Base-by-base conservation (phyloP, 495 filamentous ascomycete species). In the Sordaria brevicollis region DNA sequence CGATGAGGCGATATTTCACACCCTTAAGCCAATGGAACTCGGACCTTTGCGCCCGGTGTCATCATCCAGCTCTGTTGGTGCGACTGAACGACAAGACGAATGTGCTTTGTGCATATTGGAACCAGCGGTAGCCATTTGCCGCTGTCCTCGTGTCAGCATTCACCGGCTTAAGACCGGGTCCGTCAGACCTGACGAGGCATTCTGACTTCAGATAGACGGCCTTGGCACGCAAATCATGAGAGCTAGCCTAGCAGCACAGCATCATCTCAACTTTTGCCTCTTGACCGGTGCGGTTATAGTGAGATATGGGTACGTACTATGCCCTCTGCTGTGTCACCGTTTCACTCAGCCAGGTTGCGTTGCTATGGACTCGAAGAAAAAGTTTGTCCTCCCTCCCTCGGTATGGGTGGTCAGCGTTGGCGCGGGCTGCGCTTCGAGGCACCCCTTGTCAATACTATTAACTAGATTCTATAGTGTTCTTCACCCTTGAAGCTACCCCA, bases 221-320 rank as follows among this genome's bases (percentile, higher is more conserved):
- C 69, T 67, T 70, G 71, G 69, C 69, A 11, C 35, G 36, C 69
- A 68, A 70, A 65, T 67, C 69, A 67, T 39, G 68, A 31, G 43
- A 62, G 66, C 66, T 39, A 66, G 65, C 35, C 21, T 65, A 62
- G 65, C 67, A 73, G n/a, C 68, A 73, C 71, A 36, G 71, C 68
- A 70, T 67, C 31, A 29, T 25, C 41, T 19, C 43, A 35, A 35
- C 37, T 54, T 67, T 65, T 35, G 25, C 25, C 49, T 31, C 49
- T 62, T 62, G 49, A 62, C 49, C 25, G 49, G 49, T 62, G 49
- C 49, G 25, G 49, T 31, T 31, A 25, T 62, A 62, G 49, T 31
- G 11, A 62, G 49, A 62, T 62, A 31, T 62, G 25, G 25, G 25
- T 31, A 62, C 49, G 49, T 62, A 62, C 49, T 62, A 31, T 62